A percentile compares a stretch with the other conserved stretches of the same genome.
Evolutionary conservation across 805 yeast genomes (phyloP).

Genomic region (Suhomyces xylopsoci): DNA sequence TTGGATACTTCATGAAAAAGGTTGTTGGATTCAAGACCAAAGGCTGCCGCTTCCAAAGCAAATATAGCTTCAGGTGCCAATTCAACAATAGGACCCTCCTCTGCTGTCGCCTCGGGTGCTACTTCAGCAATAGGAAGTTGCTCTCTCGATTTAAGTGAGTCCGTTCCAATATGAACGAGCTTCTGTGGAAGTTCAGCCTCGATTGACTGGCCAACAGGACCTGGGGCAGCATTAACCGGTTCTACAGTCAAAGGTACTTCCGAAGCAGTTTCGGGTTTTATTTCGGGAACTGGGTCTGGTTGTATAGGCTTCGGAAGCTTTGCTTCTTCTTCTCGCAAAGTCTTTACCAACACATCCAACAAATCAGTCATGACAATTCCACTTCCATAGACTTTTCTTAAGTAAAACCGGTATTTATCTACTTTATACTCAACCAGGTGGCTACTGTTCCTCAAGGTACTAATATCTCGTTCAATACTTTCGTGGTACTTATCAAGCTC

Average conservation of each 20-base stretch:
- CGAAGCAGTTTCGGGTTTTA: neutral
- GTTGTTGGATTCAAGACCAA: neutral
- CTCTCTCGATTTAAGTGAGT: neutral
- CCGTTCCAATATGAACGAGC: neutral
- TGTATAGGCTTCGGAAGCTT: constrained; percentile 2
- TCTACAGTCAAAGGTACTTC: too few species aligned
- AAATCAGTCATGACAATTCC: constrained; percentile 24
- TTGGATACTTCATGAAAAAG: neutral
- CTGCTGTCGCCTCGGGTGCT: neutral
- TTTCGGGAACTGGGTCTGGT: neutral
- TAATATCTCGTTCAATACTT: constrained; percentile 8
- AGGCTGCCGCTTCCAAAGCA: neutral
- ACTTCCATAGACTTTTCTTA: constrained; percentile 32
- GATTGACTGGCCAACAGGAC: neutral
- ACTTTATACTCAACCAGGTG: constrained; percentile 11
- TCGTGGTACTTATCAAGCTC: constrained; percentile 9
- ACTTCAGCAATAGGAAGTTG: neutral
- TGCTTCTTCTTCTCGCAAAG: constrained; percentile 12
- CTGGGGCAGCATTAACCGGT: neutral
- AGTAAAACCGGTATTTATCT: constrained; percentile 21
- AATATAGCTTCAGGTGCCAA: neutral
- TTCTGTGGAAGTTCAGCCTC: neutral
- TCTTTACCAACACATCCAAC: constrained; percentile 10
- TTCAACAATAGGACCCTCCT: neutral
- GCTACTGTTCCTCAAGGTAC: constrained; percentile 10